These are phyloP conservation scores for Ophiostoma fasciatum DNA, from an alignment of 2,329 filamentous ascomycete species.

Conservation along the genomic window DNA sequence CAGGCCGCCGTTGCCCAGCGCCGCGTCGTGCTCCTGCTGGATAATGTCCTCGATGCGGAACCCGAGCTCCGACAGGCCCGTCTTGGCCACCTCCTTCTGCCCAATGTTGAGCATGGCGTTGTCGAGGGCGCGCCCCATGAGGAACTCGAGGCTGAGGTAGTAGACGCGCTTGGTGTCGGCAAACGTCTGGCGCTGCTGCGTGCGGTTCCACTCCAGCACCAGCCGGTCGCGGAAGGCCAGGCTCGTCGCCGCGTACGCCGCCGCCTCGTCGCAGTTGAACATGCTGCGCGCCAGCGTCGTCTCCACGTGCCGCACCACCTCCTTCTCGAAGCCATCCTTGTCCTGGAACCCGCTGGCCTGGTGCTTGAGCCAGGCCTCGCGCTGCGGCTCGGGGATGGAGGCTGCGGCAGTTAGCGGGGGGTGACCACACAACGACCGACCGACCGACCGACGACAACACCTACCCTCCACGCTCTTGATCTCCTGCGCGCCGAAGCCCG, in stretches of 20 bases:
- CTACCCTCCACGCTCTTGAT: conserved; percentile 88
- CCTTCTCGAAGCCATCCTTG: conserved; percentile 73
- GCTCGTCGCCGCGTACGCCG: conserved; percentile 81
- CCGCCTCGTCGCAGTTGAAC: conserved; percentile 94
- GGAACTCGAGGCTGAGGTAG: conserved; percentile 91
- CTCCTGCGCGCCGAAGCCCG: conserved; percentile 77
- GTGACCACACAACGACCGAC: no score
- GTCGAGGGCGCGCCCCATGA: conserved; percentile 93
- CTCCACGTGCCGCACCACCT: conserved; percentile 88
- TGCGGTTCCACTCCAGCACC: conserved; percentile 94
- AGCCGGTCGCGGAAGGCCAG: conserved; percentile 86
- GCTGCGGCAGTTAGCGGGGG: conserved; percentile 23
- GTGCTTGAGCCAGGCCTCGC: conserved; percentile 59
- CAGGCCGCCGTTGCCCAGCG: conserved; percentile 87
- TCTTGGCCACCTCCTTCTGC: conserved; percentile 73
- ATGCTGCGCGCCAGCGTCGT: conserved; percentile 90
- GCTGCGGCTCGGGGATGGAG: conserved; percentile 75
- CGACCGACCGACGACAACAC: conserved; percentile 13
- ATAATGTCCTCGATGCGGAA: conserved; percentile 97
- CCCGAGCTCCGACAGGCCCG: conserved; percentile 73
- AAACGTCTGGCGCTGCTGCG: conserved; percentile 89
- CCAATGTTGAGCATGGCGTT: conserved; percentile 98
- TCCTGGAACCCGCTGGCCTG: conserved; percentile 54
- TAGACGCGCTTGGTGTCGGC: conserved; percentile 87
- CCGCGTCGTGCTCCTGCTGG: conserved; percentile 87